A percentile compares a stretch with the other conserved stretches of the same genome.
Conservation (phyloP, 2,329 filamentous ascomycete genomes). For the Berkeleyomyces basicola region DNA sequence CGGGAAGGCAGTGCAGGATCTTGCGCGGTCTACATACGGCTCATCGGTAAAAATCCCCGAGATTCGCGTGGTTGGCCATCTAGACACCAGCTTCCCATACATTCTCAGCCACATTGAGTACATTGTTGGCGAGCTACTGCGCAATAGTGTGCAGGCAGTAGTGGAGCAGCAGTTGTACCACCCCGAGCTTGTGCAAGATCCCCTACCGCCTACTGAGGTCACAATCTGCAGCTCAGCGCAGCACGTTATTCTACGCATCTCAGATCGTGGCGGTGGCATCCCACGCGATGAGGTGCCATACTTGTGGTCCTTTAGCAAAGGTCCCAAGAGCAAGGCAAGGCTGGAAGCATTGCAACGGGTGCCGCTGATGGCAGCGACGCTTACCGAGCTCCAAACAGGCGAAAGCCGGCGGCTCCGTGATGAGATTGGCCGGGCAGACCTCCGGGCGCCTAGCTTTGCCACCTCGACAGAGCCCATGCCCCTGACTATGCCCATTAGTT, state of each 20-base stretch:
- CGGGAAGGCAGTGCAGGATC: slow-evolving; percentile 54
- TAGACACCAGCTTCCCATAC: slow-evolving; percentile 85
- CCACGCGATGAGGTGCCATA: slow-evolving; percentile 71
- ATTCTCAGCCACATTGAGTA: slow-evolving; percentile 94
- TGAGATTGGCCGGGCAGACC: slow-evolving; percentile 25
- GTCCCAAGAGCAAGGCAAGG: slow-evolving; percentile 58
- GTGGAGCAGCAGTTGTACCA: slow-evolving; percentile 50
- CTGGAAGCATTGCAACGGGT: slow-evolving; percentile 77
- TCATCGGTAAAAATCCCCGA: slow-evolving; percentile 56
- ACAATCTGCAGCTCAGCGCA: slow-evolving; percentile 87
- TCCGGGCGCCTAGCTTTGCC: slow-evolving; percentile 26
- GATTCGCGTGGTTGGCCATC: slow-evolving; percentile 68
- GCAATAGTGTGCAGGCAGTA: slow-evolving; percentile 87
- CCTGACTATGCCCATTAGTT: background rate
- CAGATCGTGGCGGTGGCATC: slow-evolving; percentile 87
- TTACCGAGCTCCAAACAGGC: slow-evolving; percentile 56
- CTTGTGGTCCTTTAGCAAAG: slow-evolving; percentile 94
- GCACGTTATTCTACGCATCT: slow-evolving; percentile 91
- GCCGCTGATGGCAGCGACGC: slow-evolving; percentile 79
- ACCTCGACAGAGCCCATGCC: background rate
- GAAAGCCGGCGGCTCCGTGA: slow-evolving; percentile 19
- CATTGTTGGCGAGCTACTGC: slow-evolving; percentile 84
- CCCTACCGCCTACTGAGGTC: slow-evolving; percentile 74
- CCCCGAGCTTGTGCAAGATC: slow-evolving; percentile 16
- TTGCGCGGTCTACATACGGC: slow-evolving; percentile 62